phyloP scores from a whole-genome alignment of 768 basidiomycete species.

The Suillus luteus region DNA sequence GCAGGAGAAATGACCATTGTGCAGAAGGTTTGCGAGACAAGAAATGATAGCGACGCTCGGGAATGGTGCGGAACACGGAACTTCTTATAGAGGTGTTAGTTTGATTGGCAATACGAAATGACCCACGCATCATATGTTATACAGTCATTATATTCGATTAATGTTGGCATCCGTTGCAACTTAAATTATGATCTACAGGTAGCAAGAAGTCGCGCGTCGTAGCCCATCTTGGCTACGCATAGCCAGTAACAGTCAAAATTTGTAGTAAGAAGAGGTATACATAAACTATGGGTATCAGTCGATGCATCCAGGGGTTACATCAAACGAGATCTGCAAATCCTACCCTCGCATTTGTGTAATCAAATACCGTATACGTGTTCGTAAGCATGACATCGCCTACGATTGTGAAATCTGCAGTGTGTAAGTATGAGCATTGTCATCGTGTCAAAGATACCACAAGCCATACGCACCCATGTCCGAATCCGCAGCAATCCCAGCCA shows the following conservation, averaged over 20 bases:
- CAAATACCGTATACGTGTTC: slow-evolving; percentile 28
- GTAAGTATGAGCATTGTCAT: slow-evolving; percentile 1
- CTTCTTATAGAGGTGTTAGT: too few species aligned
- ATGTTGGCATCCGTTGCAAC: not conserved
- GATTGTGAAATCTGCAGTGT: slow-evolving; percentile 21
- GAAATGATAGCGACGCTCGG: too few species aligned
- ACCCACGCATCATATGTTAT: too few species aligned
- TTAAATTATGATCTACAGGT: not conserved
- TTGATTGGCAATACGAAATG: too few species aligned
- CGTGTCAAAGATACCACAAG: not conserved
- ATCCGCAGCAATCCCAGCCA: slow-evolving; percentile 29
- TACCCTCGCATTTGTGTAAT: slow-evolving; percentile 34
- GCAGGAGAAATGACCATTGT: too few species aligned
- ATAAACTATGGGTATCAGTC: not conserved
- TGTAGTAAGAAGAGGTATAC: not conserved
- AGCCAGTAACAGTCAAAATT: not conserved
- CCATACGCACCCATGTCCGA: slow-evolving; percentile 14
- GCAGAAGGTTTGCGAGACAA: too few species aligned
- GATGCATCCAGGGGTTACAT: not conserved
- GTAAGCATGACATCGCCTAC: slow-evolving; percentile 32
- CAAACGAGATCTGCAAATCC: slow-evolving; percentile 35
- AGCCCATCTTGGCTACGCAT: not conserved
- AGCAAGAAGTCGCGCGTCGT: not conserved
- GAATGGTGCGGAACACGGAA: too few species aligned
- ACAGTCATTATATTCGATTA: not conserved